A percentile compares a stretch with the other conserved stretches of the same genome.
Conservation (phyloP, 140 eudicot genomes). For the Senecio squalidus region DNA sequence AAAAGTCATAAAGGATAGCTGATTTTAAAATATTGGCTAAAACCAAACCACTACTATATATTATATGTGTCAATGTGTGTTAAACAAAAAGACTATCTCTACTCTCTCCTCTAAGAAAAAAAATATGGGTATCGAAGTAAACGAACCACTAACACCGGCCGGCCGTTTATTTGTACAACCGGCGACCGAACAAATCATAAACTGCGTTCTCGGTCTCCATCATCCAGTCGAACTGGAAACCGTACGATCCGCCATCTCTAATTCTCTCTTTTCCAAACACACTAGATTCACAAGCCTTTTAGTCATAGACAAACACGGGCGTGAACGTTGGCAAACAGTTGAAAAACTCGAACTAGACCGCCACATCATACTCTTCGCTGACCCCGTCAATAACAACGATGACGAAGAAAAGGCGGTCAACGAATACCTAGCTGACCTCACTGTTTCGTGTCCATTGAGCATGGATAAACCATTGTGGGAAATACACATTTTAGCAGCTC, state of each 20-base stretch:
- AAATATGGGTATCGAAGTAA: constrained; percentile 20
- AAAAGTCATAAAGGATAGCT: too few relatives aligned
- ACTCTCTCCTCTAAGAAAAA: too few relatives aligned
- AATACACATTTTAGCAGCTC: constrained; percentile 47
- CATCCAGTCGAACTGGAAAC: constrained; percentile 33
- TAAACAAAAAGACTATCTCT: too few relatives aligned
- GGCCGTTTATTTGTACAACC: constrained; percentile 71
- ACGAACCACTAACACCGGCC: constrained; percentile 67
- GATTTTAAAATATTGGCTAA: too few relatives aligned
- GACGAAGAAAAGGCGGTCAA: constrained; percentile 47
- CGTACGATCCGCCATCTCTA: constrained; percentile 27
- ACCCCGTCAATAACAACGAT: constrained; percentile 8
- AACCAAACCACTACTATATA: too few relatives aligned
- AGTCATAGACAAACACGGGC: constrained; percentile 41
- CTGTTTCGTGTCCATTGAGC: constrained; percentile 59
- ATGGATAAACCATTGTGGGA: constrained; percentile 79
- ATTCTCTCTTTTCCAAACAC: constrained; percentile 47
- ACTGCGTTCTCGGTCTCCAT: constrained; percentile 43
- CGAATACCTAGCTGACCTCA: constrained; percentile 53
- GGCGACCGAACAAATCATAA: constrained; percentile 44
- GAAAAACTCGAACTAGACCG: constrained; percentile 43
- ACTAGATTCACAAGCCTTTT: constrained; percentile 77
- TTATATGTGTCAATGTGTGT: too few relatives aligned
- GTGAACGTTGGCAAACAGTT: constrained; percentile 48
- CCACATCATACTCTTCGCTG: constrained; percentile 41